Evolutionary conservation across 441 rosid species (phyloP), one percentile per base, ranked within the genome.

Genomic region (Pelargonium australe): DNA sequence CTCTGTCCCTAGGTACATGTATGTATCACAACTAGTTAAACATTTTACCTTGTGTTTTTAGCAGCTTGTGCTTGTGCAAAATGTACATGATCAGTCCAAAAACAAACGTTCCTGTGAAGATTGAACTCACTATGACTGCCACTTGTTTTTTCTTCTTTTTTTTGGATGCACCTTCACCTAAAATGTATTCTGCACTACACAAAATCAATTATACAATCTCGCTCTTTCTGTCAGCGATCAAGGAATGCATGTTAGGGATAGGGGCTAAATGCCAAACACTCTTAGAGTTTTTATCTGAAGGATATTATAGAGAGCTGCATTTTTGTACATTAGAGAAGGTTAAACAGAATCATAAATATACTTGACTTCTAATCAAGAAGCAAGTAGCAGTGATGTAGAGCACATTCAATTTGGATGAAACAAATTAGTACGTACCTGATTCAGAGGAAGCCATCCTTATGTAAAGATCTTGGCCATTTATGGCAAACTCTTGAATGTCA

Each of bases 381-480:
- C n/a, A n/a, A n/a, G n/a, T n/a, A n/a, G n/a, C n/a, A n/a, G n/a
- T n/a, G n/a, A n/a, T n/a, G n/a, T n/a, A n/a, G n/a, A n/a, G n/a
- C n/a, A n/a, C n/a, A n/a, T 28, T 0, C 3, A 12, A 74, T 41
- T 3, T 11, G 20, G 31, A 20, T 7, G 58, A 60, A 47, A 47
- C 0, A 9, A 47, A 47, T 47, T 9, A 51, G 14, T 11, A 76
- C 76, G 70, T 80, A 84, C 89, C 85, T 20, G 86, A 63, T 76
- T 87, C 92, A 20, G 84, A 68, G 67, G 91, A 82, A 16, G 91
- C 77, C 68, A 86, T 66, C 63, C 85, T 73, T 47, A 87, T 75
- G 67, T 73, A 89, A 53, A 89, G 79, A 80, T 83, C 87, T 44
- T 89, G 90, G 7, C 95, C 91, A 5, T 76, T 79, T 0, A 23